A percentile compares a stretch with the other conserved stretches of the same genome.
phyloP scores from a whole-genome alignment of 345 rosid species.

The Euphorbia lathyris region DNA sequence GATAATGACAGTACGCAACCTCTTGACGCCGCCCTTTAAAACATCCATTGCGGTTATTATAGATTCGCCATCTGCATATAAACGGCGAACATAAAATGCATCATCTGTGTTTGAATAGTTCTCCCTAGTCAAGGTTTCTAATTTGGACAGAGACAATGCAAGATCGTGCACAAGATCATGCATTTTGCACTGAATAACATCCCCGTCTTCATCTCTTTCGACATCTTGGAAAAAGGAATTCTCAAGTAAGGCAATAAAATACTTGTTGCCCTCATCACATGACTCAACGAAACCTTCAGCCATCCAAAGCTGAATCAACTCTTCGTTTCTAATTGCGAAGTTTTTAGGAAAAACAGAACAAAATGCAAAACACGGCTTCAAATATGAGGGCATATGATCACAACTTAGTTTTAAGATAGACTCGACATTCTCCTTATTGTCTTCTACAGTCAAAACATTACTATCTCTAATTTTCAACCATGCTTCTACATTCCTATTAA shows the following conservation, averaged over 20 bases:
- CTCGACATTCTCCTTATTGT: constrained; percentile 1
- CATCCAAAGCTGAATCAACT: constrained; percentile 11
- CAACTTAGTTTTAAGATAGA: constrained; percentile 13
- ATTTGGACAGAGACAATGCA: constrained; percentile 17
- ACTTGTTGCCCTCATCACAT: constrained; percentile 7
- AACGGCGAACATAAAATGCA: not conserved
- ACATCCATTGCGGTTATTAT: not conserved
- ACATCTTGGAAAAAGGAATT: constrained; percentile 30
- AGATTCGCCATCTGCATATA: not conserved
- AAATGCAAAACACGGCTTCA: constrained; percentile 17
- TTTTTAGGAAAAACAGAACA: constrained; percentile 11
- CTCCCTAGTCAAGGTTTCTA: not conserved
- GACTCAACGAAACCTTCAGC: constrained; percentile 11
- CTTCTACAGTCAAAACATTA: not conserved
- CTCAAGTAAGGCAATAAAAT: constrained; percentile 19
- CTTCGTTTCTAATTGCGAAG: not conserved
- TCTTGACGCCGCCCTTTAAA: not conserved
- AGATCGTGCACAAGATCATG: constrained; percentile 34
- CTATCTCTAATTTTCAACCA: constrained; percentile 14
- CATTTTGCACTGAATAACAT: constrained; percentile 17
- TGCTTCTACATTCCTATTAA: not conserved
- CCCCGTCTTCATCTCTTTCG: not conserved
- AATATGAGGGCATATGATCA: not conserved
- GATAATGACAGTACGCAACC: not conserved
- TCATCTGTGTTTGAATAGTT: not conserved